phyloP scores from a whole-genome alignment of 345 rosid species.

The Kandelia obovata region DNA sequence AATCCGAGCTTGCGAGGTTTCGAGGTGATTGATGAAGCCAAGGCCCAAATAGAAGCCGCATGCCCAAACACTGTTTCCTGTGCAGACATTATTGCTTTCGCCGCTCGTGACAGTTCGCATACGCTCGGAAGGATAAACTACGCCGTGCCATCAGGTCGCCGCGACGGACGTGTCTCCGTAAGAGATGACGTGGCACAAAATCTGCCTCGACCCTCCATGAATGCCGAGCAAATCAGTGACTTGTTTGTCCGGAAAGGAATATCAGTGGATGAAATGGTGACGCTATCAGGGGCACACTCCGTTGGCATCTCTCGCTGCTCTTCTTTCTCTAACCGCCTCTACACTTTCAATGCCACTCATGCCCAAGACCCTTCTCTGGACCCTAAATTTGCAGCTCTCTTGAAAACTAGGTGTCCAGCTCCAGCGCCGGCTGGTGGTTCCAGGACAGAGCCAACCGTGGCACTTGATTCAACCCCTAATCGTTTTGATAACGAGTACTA shows the following conservation, averaged over 20 bases:
- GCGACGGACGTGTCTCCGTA: conserved; percentile 38
- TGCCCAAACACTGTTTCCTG: conserved; percentile 46
- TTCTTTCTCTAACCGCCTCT: conserved; percentile 35
- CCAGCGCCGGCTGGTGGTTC: conserved; percentile 15
- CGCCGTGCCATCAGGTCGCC: conserved; percentile 35
- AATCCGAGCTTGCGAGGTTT: conserved; percentile 42
- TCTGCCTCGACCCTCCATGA: conserved; percentile 29
- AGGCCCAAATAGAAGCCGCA: conserved; percentile 30
- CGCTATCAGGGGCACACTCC: conserved; percentile 49
- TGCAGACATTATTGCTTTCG: conserved; percentile 48
- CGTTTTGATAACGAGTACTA: conserved; percentile 43
- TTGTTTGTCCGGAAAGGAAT: conserved; percentile 35
- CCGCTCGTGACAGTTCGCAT: conserved; percentile 36
- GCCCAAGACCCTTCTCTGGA: conserved; percentile 40
- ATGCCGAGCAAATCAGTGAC: conserved; percentile 25
- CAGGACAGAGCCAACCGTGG: conserved; percentile 16
- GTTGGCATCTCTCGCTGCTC: conserved; percentile 43
- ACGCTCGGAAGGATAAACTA: conserved; percentile 28
- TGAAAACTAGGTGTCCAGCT: conserved; percentile 42
- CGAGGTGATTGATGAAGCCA: conserved; percentile 44
- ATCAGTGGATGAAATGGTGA: conserved; percentile 43
- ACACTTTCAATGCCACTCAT: conserved; percentile 32
- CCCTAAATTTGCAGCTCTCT: conserved; percentile 15
- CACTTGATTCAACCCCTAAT: conserved; percentile 26
- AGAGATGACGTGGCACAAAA: conserved; percentile 20